phyloP scores from a whole-genome alignment of 345 rosid species.

The Litchi chinensis region DNA sequence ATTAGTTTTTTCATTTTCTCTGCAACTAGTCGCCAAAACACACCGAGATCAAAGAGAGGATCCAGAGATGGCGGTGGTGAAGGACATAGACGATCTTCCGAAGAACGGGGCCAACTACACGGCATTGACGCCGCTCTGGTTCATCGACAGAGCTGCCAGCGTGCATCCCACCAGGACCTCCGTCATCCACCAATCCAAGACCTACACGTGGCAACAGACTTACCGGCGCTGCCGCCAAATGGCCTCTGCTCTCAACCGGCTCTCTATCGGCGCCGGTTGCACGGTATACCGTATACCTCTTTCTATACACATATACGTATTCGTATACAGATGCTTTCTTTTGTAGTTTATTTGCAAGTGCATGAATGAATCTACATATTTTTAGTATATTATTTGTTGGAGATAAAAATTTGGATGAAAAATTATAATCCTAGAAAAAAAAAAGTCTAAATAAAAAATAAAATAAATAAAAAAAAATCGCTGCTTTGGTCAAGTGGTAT shows the following conservation, averaged over 20 bases:
- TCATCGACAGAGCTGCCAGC: constrained; percentile 77
- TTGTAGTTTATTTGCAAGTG: background rate
- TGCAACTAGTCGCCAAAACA: background rate
- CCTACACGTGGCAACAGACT: constrained; percentile 82
- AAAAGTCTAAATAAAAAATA: no score
- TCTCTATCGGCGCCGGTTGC: constrained; percentile 63
- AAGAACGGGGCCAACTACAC: constrained; percentile 80
- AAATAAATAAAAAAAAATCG: no score
- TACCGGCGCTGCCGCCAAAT: constrained; percentile 77
- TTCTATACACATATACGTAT: background rate
- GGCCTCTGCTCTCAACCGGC: constrained; percentile 81
- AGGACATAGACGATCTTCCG: constrained; percentile 83
- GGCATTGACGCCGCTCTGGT: constrained; percentile 88
- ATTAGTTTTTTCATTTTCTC: background rate
- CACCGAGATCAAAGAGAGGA: background rate
- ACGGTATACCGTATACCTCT: constrained; percentile 61
- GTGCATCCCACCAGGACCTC: constrained; percentile 75
- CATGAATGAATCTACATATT: no score
- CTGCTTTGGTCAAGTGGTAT: background rate
- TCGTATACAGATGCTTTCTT: background rate
- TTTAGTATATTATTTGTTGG: background rate
- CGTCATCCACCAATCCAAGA: constrained; percentile 60
- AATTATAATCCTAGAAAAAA: no score
- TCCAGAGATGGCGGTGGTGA: constrained; percentile 30
- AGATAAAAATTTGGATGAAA: no score